A percentile compares a stretch with the other conserved stretches of the same genome.
phyloP scores from a whole-genome alignment of 768 basidiomycete species.

The Termitomyces sp. region DNA sequence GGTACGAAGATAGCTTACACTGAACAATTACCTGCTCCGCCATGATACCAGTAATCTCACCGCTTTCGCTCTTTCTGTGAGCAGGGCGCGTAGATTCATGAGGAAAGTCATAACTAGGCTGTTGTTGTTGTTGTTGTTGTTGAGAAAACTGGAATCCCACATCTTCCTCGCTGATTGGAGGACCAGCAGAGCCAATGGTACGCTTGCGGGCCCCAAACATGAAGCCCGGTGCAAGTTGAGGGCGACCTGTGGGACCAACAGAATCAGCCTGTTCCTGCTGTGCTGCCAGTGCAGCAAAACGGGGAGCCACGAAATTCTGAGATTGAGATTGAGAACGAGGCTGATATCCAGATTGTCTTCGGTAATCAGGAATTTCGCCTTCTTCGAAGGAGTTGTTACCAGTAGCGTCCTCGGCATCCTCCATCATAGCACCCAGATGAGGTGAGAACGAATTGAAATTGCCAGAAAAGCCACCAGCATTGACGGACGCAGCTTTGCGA shows the following conservation, averaged over 20 bases:
- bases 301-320: constrained; percentile 85
- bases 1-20: constrained; percentile 6
- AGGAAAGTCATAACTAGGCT: constrained; percentile 24
- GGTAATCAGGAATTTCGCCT: constrained; percentile 73
- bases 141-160: constrained; percentile 80
- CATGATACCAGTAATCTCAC: constrained; percentile 88
- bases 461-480: constrained; percentile 52
- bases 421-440: constrained; percentile 80
- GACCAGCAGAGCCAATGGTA: constrained; percentile 55
- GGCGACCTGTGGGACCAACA: constrained; percentile 75
- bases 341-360: constrained; percentile 56
- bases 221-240: constrained; percentile 88
- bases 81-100: constrained; percentile 29
- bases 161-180: constrained; percentile 81
- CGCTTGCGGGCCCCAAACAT: constrained; percentile 79
- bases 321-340: constrained; percentile 77
- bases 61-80: constrained; percentile 62
- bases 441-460: constrained; percentile 75
- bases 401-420: constrained; percentile 69
- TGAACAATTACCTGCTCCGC: constrained; percentile 82
- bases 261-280: constrained; percentile 67
- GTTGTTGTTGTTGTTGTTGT: constrained; percentile 36
- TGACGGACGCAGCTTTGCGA: constrained; percentile 79
- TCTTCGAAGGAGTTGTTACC: constrained; percentile 57
- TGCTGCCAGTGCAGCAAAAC: constrained; percentile 78